A percentile compares a stretch with the other conserved stretches of the same genome.
Conservation (phyloP, 257 asterid genomes). For the Primulina eburnea region DNA sequence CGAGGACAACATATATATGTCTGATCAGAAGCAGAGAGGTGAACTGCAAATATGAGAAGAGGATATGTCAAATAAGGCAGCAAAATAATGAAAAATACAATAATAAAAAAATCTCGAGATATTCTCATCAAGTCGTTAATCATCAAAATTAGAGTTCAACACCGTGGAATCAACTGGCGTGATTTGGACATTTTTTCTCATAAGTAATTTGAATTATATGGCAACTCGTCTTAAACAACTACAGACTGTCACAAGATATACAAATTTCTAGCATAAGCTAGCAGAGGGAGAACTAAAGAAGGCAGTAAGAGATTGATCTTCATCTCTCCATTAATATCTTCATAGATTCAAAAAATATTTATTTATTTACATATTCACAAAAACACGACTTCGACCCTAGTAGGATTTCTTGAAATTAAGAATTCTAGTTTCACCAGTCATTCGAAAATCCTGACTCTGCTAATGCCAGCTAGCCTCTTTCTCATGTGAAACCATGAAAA, state of each 20-base stretch:
- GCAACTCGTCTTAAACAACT: background rate
- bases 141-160: background rate
- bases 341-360: no score
- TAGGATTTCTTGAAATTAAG: no score
- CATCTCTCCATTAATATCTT: no score
- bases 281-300: no score
- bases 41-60: constrained; percentile 29
- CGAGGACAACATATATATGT: background rate
- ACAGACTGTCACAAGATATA: constrained; percentile 29
- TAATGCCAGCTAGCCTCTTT: background rate
- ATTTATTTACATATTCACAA: background rate
- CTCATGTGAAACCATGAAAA: constrained; percentile 18
- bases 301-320: no score
- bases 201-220: background rate
- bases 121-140: background rate
- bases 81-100: background rate
- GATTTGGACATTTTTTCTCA: background rate
- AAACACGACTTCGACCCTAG: background rate
- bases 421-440: background rate
- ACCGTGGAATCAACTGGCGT: background rate
- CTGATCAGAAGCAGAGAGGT: constrained; percentile 37
- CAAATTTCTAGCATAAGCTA: background rate
- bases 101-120: no score
- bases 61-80: background rate
- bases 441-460: background rate